Evolutionary conservation across 1,139 yeast species (phyloP).

Genomic region (Saccharomyces uvarum): DNA sequence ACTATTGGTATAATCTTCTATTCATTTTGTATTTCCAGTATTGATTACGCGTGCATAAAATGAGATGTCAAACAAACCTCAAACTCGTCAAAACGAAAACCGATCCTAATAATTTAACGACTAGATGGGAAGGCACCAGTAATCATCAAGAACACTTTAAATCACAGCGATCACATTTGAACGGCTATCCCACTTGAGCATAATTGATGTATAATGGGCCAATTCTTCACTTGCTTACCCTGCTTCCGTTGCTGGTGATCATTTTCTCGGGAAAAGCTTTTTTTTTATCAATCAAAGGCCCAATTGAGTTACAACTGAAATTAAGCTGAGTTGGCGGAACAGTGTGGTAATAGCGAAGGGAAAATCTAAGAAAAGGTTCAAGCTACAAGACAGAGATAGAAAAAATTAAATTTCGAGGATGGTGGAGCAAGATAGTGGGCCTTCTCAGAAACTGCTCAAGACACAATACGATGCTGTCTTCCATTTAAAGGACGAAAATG

Average conservation of each 20-base stretch:
- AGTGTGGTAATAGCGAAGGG: constrained; percentile 1
- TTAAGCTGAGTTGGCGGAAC: constrained; percentile 1
- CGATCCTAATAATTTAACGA: too few relatives aligned
- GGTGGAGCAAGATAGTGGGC: background rate
- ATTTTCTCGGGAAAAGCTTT: constrained; percentile 1
- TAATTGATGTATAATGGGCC: too few relatives aligned
- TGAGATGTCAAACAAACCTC: background rate
- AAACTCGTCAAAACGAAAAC: background rate
- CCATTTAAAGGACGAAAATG: constrained; percentile 40
- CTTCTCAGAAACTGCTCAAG: background rate
- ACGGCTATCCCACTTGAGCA: too few relatives aligned
- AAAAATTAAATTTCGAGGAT: background rate
- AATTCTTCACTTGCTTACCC: background rate
- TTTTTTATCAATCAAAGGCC: constrained; percentile 1
- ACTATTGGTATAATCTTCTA: background rate
- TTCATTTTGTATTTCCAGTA: background rate
- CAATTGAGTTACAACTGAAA: constrained; percentile 1
- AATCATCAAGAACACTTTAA: too few relatives aligned
- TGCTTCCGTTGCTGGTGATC: background rate
- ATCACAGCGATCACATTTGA: too few relatives aligned
- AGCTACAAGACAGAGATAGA: background rate
- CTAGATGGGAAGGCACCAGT: too few relatives aligned
- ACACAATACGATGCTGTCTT: constrained; percentile 32
- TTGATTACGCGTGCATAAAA: background rate
- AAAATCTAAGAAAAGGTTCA: background rate